Evolutionary conservation across 108 stramenopile genomes (phyloP), one percentile per base, ranked within the genome.

Genomic region (Parmales sp.): DNA sequence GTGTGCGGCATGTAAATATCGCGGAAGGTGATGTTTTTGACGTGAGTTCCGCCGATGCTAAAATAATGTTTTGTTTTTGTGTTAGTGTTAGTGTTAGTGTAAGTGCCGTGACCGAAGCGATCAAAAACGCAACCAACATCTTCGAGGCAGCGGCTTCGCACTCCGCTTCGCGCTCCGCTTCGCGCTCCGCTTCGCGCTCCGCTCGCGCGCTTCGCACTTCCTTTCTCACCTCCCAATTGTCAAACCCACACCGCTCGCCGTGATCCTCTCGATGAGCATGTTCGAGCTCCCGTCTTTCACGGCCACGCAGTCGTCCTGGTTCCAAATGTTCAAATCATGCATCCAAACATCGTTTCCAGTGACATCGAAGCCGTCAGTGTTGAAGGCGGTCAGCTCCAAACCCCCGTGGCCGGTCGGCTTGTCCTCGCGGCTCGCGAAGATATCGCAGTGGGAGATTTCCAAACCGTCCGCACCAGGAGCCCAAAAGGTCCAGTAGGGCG

Each of bases 11-110:
- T 38, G 41, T 69, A 60, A n/a, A 31, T 44, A 65, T 85, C 75
- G n/a, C 70, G 38, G 67, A 85, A 82, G 11, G 84, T 80, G 54
- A 85, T 80, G 71, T 85, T 82, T 39, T 67, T 48, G 7, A 85
- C 84, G 31, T 28, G 29, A 11, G 19, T 38, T 31, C 50, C 39
- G 36, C 74, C 78, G 51, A 82, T 82, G 49, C 74, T 76, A n/a
- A n/a, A n/a, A n/a, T n/a, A n/a, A n/a, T n/a, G n/a, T n/a, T n/a
- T n/a, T n/a, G n/a, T n/a, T n/a, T n/a, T n/a, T n/a, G n/a, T n/a
- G n/a, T n/a, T n/a, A n/a, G n/a, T n/a, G n/a, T n/a, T n/a, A n/a
- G n/a, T n/a, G n/a, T n/a, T n/a, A n/a, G n/a, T n/a, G n/a, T n/a
- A n/a, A n/a, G n/a, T n/a, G n/a, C n/a, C n/a, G n/a, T n/a, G n/a